A percentile compares a stretch with the other conserved stretches of the same genome.
phyloP scores from a whole-genome alignment of 1,284 basidiomycete species.

The Marasmius sp. region DNA sequence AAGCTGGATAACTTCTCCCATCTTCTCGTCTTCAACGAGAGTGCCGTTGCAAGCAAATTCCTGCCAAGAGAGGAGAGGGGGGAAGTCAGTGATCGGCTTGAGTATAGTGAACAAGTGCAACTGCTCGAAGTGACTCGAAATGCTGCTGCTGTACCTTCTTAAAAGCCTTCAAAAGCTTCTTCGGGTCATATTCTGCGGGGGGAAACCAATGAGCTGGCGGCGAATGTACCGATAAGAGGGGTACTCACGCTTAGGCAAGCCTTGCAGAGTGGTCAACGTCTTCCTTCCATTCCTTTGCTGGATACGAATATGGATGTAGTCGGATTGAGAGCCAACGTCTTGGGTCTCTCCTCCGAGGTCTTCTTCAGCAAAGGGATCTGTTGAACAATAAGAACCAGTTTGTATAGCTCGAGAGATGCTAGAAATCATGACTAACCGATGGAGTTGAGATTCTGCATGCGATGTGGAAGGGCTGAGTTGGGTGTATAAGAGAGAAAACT shows the following conservation, averaged over 20 bases:
- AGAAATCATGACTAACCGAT: conserved; percentile 61
- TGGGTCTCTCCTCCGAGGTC: conserved; percentile 74
- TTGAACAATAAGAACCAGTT: conserved; percentile 13
- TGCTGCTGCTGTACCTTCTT: conserved; percentile 72
- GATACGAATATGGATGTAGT: conserved; percentile 95
- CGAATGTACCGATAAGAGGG: conserved; percentile 6
- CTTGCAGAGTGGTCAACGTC: conserved; percentile 97
- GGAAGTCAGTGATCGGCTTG: not conserved
- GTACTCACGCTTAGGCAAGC: conserved; percentile 84
- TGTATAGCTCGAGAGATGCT: conserved; percentile 10
- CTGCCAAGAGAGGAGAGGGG: conserved; percentile 39
- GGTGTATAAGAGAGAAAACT: conserved; percentile 18
- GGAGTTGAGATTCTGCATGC: conserved; percentile 86
- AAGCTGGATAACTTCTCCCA: conserved; percentile 97
- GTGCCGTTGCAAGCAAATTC: conserved; percentile 99
- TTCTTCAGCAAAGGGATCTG: conserved; percentile 94
- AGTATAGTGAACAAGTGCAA: too few relatives aligned
- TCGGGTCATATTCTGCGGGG: conserved; percentile 88
- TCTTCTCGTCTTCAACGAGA: conserved; percentile 94
- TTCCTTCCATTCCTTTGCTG: conserved; percentile 99
- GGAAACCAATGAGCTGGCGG: conserved; percentile 16
- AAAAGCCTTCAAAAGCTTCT: conserved; percentile 98
- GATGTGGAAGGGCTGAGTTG: conserved; percentile 58
- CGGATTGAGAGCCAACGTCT: conserved; percentile 80
- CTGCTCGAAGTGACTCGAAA: too few relatives aligned